phyloP scores from a whole-genome alignment of 257 asterid species.

The Jasminum sambac region DNA sequence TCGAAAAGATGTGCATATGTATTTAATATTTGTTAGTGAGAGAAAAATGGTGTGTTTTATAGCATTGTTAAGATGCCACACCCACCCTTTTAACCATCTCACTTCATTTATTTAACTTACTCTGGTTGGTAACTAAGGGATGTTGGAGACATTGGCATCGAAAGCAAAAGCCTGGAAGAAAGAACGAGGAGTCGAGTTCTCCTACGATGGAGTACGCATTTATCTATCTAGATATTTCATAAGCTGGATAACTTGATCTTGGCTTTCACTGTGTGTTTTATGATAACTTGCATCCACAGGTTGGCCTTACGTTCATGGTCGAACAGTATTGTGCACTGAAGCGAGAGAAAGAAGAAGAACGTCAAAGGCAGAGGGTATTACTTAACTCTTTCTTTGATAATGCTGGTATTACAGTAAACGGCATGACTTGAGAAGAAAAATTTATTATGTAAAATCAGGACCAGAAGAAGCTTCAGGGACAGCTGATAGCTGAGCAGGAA shows the following conservation, averaged over 20 bases:
- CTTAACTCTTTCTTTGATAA: slow-evolving; percentile 12
- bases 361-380: slow-evolving; percentile 76
- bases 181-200: slow-evolving; percentile 66
- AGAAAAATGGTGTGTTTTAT: not conserved
- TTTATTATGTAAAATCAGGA: slow-evolving; percentile 40
- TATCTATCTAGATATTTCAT: not conserved
- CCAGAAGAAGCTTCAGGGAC: slow-evolving; percentile 89
- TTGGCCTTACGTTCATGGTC: slow-evolving; percentile 64
- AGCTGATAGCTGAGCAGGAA: slow-evolving; percentile 74
- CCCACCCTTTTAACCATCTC: not conserved
- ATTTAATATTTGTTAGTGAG: too few species aligned
- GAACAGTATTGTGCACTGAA: slow-evolving; percentile 65
- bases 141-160: slow-evolving; percentile 64
- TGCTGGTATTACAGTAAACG: not conserved
- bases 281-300: slow-evolving; percentile 39
- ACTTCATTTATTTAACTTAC: not conserved
- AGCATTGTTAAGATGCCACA: not conserved
- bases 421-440: not conserved
- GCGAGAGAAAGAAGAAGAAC: slow-evolving; percentile 74
- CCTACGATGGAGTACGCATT: slow-evolving; percentile 77
- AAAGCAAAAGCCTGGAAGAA: slow-evolving; percentile 76
- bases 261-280: not conserved
- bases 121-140: slow-evolving; percentile 40
- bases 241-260: not conserved
- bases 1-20: too few species aligned